Percentiles rank a stretch among this genome's conserved stretches.
These are phyloP conservation scores for Phanerochaete sordida DNA, from an alignment of 768 basidiomycete species.

Conservation along the genomic window DNA sequence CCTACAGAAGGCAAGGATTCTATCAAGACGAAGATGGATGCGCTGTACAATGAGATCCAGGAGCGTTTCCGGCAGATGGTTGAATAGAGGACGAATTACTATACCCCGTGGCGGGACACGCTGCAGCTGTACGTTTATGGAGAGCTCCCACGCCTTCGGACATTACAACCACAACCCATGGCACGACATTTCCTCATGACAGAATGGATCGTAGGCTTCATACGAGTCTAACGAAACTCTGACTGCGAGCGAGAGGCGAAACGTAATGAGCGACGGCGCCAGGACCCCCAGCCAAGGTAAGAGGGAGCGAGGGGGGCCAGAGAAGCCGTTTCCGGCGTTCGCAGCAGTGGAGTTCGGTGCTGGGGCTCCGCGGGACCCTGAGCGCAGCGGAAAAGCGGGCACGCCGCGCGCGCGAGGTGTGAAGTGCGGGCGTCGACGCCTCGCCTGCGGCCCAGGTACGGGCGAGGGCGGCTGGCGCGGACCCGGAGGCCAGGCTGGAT, in stretches of 20 bases:
- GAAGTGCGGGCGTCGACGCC: background rate
- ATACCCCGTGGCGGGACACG: slow-evolving; percentile 1
- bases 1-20: slow-evolving; percentile 88
- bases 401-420: background rate
- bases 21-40: slow-evolving; percentile 80
- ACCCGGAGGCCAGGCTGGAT: background rate
- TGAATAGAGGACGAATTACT: slow-evolving; percentile 46
- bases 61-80: slow-evolving; percentile 88
- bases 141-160: background rate
- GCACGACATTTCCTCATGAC: background rate
- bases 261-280: background rate
- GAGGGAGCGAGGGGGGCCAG: background rate
- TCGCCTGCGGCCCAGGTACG: background rate
- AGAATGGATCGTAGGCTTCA: slow-evolving; percentile 1
- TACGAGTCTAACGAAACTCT: background rate
- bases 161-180: background rate
- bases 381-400: too few relatives aligned
- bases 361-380: too few relatives aligned
- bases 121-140: slow-evolving; percentile 5
- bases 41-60: slow-evolving; percentile 79
- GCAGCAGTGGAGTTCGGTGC: too few relatives aligned
- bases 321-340: background rate
- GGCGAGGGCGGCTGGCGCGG: background rate
- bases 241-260: background rate
- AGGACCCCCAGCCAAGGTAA: background rate